phyloP scores from a whole-genome alignment of 1,284 basidiomycete species.

The Sphaerobolus stellatus region DNA sequence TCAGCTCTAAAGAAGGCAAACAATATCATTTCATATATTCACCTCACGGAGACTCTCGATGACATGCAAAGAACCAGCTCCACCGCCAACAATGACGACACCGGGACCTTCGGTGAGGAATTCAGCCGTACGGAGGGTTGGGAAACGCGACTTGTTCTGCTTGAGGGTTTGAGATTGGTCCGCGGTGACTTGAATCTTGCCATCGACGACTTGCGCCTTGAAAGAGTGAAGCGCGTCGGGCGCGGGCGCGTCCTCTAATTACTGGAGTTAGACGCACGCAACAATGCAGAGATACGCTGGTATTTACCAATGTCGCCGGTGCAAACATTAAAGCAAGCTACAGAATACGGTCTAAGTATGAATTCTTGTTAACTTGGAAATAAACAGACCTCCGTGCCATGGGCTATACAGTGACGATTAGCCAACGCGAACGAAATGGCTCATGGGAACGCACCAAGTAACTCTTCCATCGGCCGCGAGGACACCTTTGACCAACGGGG shows the following conservation, averaged over 20 bases:
- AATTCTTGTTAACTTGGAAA: not conserved
- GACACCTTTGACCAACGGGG: slow-evolving; percentile 81
- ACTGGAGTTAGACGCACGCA: not conserved
- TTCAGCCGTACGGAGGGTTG: slow-evolving; percentile 46
- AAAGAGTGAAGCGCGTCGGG: slow-evolving; percentile 84
- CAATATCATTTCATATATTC: not conserved
- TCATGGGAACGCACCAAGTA: slow-evolving; percentile 53
- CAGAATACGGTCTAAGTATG: not conserved
- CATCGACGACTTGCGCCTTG: slow-evolving; percentile 66
- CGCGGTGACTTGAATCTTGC: slow-evolving; percentile 82
- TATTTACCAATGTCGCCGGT: slow-evolving; percentile 69
- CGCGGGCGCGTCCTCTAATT: slow-evolving; percentile 91
- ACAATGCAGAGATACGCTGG: not conserved
- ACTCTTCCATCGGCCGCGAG: slow-evolving; percentile 78
- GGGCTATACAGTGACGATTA: slow-evolving; percentile 47
- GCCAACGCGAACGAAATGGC: not conserved
- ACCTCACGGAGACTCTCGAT: slow-evolving; percentile 86
- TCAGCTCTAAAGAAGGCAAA: too few relatives aligned
- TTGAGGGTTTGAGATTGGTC: slow-evolving; percentile 67
- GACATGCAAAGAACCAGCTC: slow-evolving; percentile 76
- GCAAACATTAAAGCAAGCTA: slow-evolving; percentile 87
- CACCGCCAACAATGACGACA: slow-evolving; percentile 87
- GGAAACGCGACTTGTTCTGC: slow-evolving; percentile 62
- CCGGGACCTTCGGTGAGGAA: slow-evolving; percentile 37
- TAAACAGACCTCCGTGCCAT: slow-evolving; percentile 78